phyloP scores from a whole-genome alignment of 805 yeast species.

The Soucietia sequanensis region DNA sequence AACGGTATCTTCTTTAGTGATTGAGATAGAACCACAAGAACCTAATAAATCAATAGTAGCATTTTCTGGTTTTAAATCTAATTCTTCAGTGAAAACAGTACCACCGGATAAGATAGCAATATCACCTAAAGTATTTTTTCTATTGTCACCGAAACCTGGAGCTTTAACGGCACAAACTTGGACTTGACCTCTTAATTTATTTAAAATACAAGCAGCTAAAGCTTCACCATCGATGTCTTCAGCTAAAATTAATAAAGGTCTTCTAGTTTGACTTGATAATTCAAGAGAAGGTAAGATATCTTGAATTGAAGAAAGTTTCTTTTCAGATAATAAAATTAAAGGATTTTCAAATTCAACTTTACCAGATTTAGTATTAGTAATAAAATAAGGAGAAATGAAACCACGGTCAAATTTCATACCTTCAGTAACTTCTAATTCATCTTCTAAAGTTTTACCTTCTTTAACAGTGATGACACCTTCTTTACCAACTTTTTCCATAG shows the following conservation, averaged over 20 bases:
- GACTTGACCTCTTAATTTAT: constrained; percentile 97
- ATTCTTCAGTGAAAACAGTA: constrained; percentile 87
- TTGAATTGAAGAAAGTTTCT: constrained; percentile 86
- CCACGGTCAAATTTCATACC: constrained; percentile 99
- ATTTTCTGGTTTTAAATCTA: constrained; percentile 92
- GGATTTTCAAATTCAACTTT: constrained; percentile 97
- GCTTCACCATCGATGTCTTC: constrained; percentile 99
- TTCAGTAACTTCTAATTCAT: constrained; percentile 92
- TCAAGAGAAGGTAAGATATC: constrained; percentile 92
- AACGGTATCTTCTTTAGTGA: constrained; percentile 95
- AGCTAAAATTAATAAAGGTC: constrained; percentile 90
- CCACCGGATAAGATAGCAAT: constrained; percentile 95
- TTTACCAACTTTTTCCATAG: constrained; percentile 98
- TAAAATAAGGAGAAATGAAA: constrained; percentile 93
- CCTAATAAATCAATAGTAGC: constrained; percentile 90
- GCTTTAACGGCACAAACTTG: constrained; percentile 97
- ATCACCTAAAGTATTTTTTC: constrained; percentile 94
- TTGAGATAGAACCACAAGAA: constrained; percentile 83
- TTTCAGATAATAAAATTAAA: constrained; percentile 77
- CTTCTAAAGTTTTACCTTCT: constrained; percentile 96
- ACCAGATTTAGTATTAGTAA: constrained; percentile 87
- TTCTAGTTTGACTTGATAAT: constrained; percentile 86
- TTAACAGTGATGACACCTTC: constrained; percentile 98
- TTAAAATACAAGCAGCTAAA: constrained; percentile 93
- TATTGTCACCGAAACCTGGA: constrained; percentile 99